These are phyloP conservation scores for Barnettozyma vustinii DNA, from an alignment of 805 yeast species.

Conservation along the genomic window DNA sequence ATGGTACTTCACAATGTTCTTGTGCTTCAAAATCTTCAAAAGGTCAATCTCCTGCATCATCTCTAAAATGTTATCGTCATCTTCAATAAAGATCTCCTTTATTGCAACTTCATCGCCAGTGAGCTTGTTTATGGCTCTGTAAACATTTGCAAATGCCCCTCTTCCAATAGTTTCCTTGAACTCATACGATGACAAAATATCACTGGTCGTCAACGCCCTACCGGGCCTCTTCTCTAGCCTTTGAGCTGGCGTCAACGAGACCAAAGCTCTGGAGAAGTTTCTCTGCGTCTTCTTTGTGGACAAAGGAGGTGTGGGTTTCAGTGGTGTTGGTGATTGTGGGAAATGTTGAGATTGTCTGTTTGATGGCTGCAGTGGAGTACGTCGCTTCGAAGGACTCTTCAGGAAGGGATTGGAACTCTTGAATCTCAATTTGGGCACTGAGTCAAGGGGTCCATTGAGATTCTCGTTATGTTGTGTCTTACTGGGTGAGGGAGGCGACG, in stretches of 20 bases:
- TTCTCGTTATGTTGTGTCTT: conserved; percentile 12
- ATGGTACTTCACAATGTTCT: conserved; percentile 84
- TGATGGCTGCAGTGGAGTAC: conserved; percentile 13
- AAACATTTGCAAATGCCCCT: conserved; percentile 91
- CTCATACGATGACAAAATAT: conserved; percentile 36
- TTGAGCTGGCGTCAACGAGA: conserved; percentile 45
- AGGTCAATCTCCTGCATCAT: conserved; percentile 62
- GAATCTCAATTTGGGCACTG: conserved; percentile 21
- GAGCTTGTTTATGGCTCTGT: conserved; percentile 59
- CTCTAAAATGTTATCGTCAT: conserved; percentile 61
- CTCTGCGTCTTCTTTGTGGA: conserved; percentile 1
- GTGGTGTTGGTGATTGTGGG: background rate
- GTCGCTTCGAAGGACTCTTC: conserved; percentile 21
- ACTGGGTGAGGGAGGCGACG: conserved; percentile 13
- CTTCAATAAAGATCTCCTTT: conserved; percentile 69
- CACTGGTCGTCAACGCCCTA: conserved; percentile 17
- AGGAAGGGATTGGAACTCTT: conserved; percentile 11
- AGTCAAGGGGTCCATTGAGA: conserved; percentile 10
- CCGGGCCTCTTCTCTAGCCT: conserved; percentile 40
- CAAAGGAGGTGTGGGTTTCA: background rate
- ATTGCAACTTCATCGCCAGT: conserved; percentile 73
- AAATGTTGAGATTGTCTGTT: conserved; percentile 6
- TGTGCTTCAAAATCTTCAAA: conserved; percentile 74
- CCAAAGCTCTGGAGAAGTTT: conserved; percentile 4
- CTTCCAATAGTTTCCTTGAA: conserved; percentile 67